Base-by-base conservation (phyloP, 2,329 filamentous ascomycete species). In the Colletotrichum plurivorum region DNA sequence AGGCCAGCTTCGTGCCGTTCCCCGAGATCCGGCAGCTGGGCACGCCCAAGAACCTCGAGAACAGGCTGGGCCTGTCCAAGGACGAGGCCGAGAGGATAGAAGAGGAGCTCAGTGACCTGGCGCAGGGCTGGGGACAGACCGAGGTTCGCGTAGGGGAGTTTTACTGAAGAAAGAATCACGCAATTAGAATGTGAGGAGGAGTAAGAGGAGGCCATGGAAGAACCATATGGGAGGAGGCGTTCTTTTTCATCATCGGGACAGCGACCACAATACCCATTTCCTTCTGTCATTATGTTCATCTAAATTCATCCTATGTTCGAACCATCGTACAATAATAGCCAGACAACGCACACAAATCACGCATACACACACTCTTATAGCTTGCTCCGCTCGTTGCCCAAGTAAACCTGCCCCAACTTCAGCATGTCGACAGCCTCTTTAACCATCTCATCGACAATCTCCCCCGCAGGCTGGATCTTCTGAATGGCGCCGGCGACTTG, bases 391-490 rank as follows among this genome's bases (percentile, higher is more conserved):
- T 75, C 76, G 20, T 71, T 76, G 27, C 51, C 77, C 69, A 95
- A 78, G 80, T 93, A 95, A 3, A 81, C 80, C 46, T 85, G 82
- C 4, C 90, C 92, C 31, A 85, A 77, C 78, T 84, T 89, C 74
- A 97, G 77, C 84, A 92, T 89, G 1, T 88, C 85, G 9, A 90
- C 89, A 1, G 93, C 94, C 78, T 95, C 91, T 20, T 83, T 81
- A 10, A 97, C 93, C 94, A 98, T 98, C 73, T 97, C 94, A 70
- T 90, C 88, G n/a, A 98, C 90, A 82, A 98, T 97, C 72, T 91
- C 87, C 54, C 84, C 88, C 0, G 95, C 95, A 0, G 95, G 94
- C 84, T 96, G 90, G 69, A 98, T 89, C 73, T 91, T 89, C 41
- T 83, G 80, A 66, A 98, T 93, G 1, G 91, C 87, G 2, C 93